These are phyloP conservation scores for Starmerella kuoi DNA, from an alignment of 805 yeast genomes.

Conservation along the genomic window DNA sequence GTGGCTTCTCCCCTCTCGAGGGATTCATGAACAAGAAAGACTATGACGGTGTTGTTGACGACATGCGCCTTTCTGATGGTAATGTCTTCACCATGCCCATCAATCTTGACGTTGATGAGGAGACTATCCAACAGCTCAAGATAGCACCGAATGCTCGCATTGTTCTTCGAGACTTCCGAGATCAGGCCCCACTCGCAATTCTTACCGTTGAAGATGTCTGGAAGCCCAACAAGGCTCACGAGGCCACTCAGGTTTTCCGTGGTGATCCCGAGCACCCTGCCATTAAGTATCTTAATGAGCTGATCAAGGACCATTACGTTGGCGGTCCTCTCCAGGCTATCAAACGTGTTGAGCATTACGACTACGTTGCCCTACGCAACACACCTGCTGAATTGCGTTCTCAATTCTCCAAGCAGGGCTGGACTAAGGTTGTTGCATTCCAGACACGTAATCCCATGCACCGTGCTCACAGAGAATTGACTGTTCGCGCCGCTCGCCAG, in stretches of 20 bases:
- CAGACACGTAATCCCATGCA: conserved; percentile 99
- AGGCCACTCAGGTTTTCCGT: conserved; percentile 79
- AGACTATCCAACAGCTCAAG: conserved; percentile 33
- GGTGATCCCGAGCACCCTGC: conserved; percentile 98
- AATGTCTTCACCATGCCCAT: conserved; percentile 87
- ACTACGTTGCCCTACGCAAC: conserved; percentile 73
- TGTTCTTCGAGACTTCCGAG: conserved; percentile 69
- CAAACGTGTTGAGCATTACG: conserved; percentile 75
- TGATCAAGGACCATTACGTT: conserved; percentile 70
- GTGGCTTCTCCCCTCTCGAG: conserved; percentile 83
- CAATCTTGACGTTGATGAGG: conserved; percentile 60
- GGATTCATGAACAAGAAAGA: conserved; percentile 62
- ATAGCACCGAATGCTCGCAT: conserved; percentile 48
- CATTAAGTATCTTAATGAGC: conserved; percentile 52
- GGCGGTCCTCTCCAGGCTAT: conserved; percentile 86
- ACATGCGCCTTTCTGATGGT: conserved; percentile 61
- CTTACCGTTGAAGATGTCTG: conserved; percentile 68
- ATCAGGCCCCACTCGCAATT: conserved; percentile 66
- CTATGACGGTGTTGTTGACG: conserved; percentile 53
- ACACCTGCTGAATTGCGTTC: conserved; percentile 83
- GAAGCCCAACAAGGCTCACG: conserved; percentile 64
- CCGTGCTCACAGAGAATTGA: conserved; percentile 91
- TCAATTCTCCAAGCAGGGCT: conserved; percentile 67
- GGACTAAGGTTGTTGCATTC: conserved; percentile 89
- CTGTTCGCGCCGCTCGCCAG: conserved; percentile 93